phyloP scores from a whole-genome alignment of 176 grass and related monocot genomes.

The Elymus sibiricus region DNA sequence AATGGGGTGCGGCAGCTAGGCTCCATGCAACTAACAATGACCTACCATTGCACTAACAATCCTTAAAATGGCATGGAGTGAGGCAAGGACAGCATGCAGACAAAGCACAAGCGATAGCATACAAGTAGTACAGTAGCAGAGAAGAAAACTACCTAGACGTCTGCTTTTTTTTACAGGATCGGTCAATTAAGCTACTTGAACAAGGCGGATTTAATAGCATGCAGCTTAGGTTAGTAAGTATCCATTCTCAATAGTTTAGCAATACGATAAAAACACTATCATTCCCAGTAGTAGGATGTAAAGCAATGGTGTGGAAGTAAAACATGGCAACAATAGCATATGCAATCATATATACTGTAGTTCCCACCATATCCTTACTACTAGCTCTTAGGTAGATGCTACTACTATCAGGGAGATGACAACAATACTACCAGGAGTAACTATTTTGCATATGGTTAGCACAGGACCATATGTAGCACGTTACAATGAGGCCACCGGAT shows the following conservation, averaged over 20 bases:
- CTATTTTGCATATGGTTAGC: background rate
- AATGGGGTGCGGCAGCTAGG: conserved; percentile 14
- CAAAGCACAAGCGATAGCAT: conserved; percentile 26
- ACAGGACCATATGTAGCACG: background rate
- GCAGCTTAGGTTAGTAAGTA: background rate
- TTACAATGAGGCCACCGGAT: background rate
- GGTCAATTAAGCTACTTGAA: background rate
- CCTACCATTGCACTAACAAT: background rate
- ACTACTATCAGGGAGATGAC: background rate
- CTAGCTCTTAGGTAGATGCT: background rate
- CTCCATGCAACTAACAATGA: conserved; percentile 35
- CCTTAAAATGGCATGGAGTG: conserved; percentile 21
- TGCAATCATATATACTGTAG: background rate
- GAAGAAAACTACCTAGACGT: conserved; percentile 23
- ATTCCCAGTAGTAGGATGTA: background rate
- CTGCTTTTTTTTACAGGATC: too few species aligned
- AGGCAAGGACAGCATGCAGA: conserved; percentile 41
- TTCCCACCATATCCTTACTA: background rate
- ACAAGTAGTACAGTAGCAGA: background rate
- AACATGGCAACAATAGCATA: conserved; percentile 28
- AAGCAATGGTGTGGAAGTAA: conserved; percentile 27
- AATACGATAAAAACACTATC: conserved; percentile 4
- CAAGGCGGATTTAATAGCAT: background rate
- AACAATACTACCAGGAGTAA: background rate
- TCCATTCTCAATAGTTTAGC: background rate